Percentiles rank a stretch among this genome's conserved stretches.
Evolutionary conservation across 768 basidiomycete genomes (phyloP).

Genomic region (Candolleomyces efflorescens): DNA sequence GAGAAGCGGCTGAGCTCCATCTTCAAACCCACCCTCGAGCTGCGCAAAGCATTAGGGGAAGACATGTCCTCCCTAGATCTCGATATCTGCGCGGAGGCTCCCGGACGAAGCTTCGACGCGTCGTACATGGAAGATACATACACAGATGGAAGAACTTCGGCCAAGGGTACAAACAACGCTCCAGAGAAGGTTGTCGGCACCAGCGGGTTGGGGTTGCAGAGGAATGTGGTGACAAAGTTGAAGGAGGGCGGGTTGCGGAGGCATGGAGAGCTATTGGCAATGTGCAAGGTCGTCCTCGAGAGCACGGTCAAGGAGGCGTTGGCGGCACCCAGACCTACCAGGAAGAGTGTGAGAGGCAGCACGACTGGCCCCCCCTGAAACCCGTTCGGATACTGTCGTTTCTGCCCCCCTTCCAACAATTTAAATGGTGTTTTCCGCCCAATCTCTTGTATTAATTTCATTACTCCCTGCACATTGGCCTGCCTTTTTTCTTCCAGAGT

Average conservation of each 20-base stretch:
- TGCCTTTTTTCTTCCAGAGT: no score
- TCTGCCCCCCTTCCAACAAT: no score
- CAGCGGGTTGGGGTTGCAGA: slow-evolving; percentile 9
- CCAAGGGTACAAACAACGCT: slow-evolving; percentile 1
- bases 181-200: slow-evolving; percentile 8
- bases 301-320: slow-evolving; percentile 13
- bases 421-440: no score
- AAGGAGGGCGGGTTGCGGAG: slow-evolving; percentile 3
- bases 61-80: slow-evolving; percentile 23
- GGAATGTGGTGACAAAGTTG: slow-evolving; percentile 1
- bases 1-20: slow-evolving; percentile 20
- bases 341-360: no score
- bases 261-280: slow-evolving; percentile 2
- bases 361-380: no score
- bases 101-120: slow-evolving; percentile 4
- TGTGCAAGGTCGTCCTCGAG: slow-evolving; percentile 13
- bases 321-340: not conserved
- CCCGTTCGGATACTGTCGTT: no score
- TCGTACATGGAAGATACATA: slow-evolving; percentile 22
- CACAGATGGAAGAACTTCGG: slow-evolving; percentile 14
- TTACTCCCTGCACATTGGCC: no score
- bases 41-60: slow-evolving; percentile 18
- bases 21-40: slow-evolving; percentile 21
- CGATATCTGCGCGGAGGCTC: slow-evolving; percentile 10
- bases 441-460: no score